Evolutionary conservation across 1,284 basidiomycete species (phyloP), one percentile per base, ranked within the genome.

Genomic region (Cystobasidium slooffiae): DNA sequence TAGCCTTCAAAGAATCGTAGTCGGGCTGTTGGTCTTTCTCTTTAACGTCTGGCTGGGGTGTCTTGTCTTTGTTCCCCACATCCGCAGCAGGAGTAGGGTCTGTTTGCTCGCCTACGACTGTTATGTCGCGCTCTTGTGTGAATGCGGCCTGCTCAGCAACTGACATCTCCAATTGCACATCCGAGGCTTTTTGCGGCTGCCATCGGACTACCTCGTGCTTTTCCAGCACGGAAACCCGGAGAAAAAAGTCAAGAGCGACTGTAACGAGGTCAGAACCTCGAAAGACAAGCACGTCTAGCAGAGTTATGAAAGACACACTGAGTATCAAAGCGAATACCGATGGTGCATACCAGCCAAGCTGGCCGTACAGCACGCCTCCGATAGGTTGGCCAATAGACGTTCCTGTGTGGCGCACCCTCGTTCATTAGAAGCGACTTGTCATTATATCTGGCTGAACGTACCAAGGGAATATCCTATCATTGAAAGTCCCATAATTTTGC

Each of bases 261-360:
- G 43, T 49, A 2, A 44, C 5, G 3, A 6, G 47, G 20, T 51
- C 20, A 16, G 47, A 51, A 51, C 20, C 16, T 51, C 47, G 6
- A 51, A 51, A 14, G 16, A 16, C 20, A 51, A 16, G 6, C 2
- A 20, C 47, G 47, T 14, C 14, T 51, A 16, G 6, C 20, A 18
- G 24, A 8, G 7, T 22, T 12, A 39, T 16, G 20, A 39, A 10
- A 31, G 41, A 39, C 69, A 52, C 39, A 72, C 69, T 58, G 62
- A 73, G 70, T 43, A 66, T 59, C 6, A 73, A 44, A 0, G 70
- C 70, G 20, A 73, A 73, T 4, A 73, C 53, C 14, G 70, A 65
- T 12, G 70, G 70, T 20, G 70, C 70, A n/a, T 73, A 64, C 70
- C 70, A 73, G 14, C 70, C 70, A n/a, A 73, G 63, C 24, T 73